Conservation (phyloP, 352 stramenopile species). For the Blastocystis sp. region DNA sequence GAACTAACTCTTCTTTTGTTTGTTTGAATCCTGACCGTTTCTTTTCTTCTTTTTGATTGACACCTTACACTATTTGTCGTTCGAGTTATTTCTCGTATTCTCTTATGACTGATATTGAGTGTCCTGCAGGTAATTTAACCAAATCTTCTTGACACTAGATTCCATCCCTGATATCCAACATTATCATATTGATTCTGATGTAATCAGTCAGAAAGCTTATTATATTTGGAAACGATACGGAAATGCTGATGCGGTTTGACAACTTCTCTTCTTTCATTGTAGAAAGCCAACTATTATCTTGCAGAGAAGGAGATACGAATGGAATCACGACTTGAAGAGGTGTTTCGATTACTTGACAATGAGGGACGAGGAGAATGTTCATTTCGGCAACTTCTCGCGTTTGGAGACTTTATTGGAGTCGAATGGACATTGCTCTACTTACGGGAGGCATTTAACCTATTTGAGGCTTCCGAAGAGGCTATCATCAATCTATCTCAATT, state of each 20-base stretch:
- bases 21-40: neutral
- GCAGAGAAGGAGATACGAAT: constrained; percentile 24
- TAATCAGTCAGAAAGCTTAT: neutral
- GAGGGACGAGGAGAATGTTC: neutral
- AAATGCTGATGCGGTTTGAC: neutral
- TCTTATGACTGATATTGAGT: neutral
- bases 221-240: constrained; percentile 29
- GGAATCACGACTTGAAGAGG: neutral
- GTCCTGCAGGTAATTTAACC: neutral
- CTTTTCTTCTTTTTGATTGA: neutral
- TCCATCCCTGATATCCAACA: neutral
- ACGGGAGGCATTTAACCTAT: neutral
- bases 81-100: neutral
- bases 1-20: neutral
- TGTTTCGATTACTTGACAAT: constrained; percentile 6
- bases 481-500: constrained; percentile 25
- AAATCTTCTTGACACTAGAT: neutral
- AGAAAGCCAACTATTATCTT: constrained; percentile 22
- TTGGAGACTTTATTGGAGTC: constrained; percentile 29
- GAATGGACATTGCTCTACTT: constrained; percentile 18
- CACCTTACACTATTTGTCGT: neutral
- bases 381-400: constrained; percentile 4
- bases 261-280: neutral
- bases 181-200: neutral
- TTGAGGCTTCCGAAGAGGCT: neutral